Evolutionary conservation across 2,329 filamentous ascomycete species (phyloP).

Genomic region (Coleophoma cylindrospora): DNA sequence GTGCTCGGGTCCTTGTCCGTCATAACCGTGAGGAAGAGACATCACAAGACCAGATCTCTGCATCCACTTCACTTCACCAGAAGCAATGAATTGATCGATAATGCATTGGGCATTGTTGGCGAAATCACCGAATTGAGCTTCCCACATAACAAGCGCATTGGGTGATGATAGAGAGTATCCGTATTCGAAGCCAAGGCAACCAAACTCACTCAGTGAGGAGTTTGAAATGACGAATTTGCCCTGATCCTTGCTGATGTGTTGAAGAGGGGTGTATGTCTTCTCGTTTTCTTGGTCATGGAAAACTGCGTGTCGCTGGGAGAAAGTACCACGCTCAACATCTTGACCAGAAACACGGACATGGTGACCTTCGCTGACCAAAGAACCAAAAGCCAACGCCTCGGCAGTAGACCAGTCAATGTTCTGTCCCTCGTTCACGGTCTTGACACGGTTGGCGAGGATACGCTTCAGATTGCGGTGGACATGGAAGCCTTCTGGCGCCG

Average conservation of each 20-base stretch:
- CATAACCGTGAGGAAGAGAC: conserved; percentile 95
- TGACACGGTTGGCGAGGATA: conserved; percentile 83
- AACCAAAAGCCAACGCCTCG: conserved; percentile 91
- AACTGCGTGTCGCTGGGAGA: conserved; percentile 95
- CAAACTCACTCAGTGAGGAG: conserved; percentile 72
- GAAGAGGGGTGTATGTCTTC: conserved; percentile 85
- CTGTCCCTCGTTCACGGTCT: conserved; percentile 86
- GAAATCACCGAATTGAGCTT: conserved; percentile 98
- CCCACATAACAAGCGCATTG: conserved; percentile 98
- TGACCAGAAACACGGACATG: conserved; percentile 97
- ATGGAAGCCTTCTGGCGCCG: conserved; percentile 77
- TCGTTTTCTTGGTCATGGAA: conserved; percentile 97
- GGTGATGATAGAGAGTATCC: conserved; percentile 96
- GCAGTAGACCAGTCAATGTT: conserved; percentile 97
- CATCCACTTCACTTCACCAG: conserved; percentile 97
- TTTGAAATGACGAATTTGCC: conserved; percentile 96
- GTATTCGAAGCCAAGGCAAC: conserved; percentile 92
- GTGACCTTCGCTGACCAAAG: conserved; percentile 86
- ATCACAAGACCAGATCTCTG: conserved; percentile 95
- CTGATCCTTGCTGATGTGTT: conserved; percentile 85
- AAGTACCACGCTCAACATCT: conserved; percentile 98
- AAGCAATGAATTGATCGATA: conserved; percentile 97
- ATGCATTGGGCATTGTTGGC: conserved; percentile 99
- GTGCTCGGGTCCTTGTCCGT: conserved; percentile 97
- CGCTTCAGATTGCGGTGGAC: conserved; percentile 96